Conservation (phyloP, 1,139 yeast genomes). For the Pichia norvegensis region DNA sequence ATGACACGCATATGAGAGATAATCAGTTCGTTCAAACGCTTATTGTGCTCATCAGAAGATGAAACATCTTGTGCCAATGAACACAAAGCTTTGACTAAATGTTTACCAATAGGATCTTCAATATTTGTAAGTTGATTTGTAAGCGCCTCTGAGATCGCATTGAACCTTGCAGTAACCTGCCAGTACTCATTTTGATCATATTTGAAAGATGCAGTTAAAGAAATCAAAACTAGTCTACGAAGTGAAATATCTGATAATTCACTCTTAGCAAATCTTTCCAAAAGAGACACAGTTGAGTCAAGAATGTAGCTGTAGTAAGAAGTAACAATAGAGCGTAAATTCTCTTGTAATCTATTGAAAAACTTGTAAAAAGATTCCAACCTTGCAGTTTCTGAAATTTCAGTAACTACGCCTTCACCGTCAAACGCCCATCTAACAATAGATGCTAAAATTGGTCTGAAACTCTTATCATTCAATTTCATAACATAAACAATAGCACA, state of each 20-base stretch:
- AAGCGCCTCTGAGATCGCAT: constrained; percentile 53
- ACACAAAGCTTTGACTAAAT: constrained; percentile 72
- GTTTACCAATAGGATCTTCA: constrained; percentile 65
- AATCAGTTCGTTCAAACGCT: constrained; percentile 48
- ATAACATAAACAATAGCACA: constrained; percentile 73
- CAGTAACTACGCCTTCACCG: constrained; percentile 57
- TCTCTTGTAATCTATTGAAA: constrained; percentile 76
- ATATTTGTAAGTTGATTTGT: constrained; percentile 57
- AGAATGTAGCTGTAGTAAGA: constrained; percentile 78
- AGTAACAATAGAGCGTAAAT: constrained; percentile 79
- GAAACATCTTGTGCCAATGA: constrained; percentile 63
- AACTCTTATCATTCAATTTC: constrained; percentile 87
- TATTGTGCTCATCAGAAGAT: constrained; percentile 79
- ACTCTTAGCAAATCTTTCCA: constrained; percentile 40
- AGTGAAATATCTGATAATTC: constrained; percentile 46
- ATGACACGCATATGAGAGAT: constrained; percentile 43
- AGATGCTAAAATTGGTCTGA: constrained; percentile 84
- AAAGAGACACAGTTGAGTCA: constrained; percentile 56
- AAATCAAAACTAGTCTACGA: constrained; percentile 63
- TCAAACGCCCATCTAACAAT: constrained; percentile 90
- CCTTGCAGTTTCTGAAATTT: constrained; percentile 45
- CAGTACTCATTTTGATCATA: constrained; percentile 92
- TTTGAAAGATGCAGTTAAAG: constrained; percentile 72
- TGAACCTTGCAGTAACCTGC: constrained; percentile 83
- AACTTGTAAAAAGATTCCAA: constrained; percentile 75